phyloP scores from a whole-genome alignment of 257 asterid genomes.

The Primulina huaijiensis region DNA sequence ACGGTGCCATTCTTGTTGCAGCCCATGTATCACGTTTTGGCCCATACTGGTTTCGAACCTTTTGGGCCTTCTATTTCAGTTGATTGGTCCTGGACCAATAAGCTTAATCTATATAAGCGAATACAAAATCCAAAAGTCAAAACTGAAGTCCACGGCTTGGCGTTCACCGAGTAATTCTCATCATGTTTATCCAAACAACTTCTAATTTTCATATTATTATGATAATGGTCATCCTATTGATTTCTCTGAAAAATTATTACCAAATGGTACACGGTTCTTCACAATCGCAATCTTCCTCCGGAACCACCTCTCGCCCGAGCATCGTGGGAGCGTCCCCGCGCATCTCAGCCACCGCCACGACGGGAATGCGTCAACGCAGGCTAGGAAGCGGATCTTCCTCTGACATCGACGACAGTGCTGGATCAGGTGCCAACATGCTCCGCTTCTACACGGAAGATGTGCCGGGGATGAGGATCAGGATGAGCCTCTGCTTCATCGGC shows the following conservation, averaged over 20 bases:
- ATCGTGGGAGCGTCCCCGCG: constrained; percentile 40
- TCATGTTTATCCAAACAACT: not conserved
- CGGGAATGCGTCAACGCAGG: constrained; percentile 60
- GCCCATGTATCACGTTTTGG: too few relatives aligned
- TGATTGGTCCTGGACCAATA: too few relatives aligned
- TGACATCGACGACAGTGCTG: constrained; percentile 28
- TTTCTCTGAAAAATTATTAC: not conserved
- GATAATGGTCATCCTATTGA: not conserved
- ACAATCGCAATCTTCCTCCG: constrained; percentile 52
- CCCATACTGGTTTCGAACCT: too few relatives aligned
- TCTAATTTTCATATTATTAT: not conserved
- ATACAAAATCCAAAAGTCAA: too few relatives aligned
- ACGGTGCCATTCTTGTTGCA: too few relatives aligned
- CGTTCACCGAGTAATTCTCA: not conserved
- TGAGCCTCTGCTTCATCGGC: constrained; percentile 71
- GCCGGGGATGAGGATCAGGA: constrained; percentile 62
- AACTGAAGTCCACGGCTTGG: not conserved
- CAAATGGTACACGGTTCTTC: constrained; percentile 50
- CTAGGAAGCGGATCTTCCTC: constrained; percentile 33
- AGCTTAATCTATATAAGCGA: too few relatives aligned
- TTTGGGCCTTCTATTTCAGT: too few relatives aligned
- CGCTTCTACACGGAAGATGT: constrained; percentile 68
- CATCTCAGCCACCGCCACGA: constrained; percentile 59
- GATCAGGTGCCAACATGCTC: constrained; percentile 49
- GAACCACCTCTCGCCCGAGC: constrained; percentile 43